Conservation (phyloP, 805 yeast genomes). For the Torulaspora microellipsoides region DNA sequence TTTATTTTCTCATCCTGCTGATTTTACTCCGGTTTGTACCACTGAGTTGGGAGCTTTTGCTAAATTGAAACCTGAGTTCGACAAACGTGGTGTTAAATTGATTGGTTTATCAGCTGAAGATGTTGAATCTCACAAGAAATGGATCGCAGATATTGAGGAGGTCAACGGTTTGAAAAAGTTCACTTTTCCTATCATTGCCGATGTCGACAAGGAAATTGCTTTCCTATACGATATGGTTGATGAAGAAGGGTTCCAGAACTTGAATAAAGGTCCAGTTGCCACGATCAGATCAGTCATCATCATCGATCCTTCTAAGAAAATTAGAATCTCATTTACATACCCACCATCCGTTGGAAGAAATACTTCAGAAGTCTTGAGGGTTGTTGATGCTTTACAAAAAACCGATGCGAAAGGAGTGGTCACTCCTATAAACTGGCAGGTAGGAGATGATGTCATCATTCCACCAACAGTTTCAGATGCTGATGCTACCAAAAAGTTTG, state of each 20-base stretch:
- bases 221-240: constrained; percentile 84
- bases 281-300: constrained; percentile 91
- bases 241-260: constrained; percentile 73
- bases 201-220: constrained; percentile 78
- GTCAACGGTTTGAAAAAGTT: constrained; percentile 66
- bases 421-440: constrained; percentile 89
- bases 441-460: constrained; percentile 86
- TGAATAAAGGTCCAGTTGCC: constrained; percentile 67
- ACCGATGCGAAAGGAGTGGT: constrained; percentile 81
- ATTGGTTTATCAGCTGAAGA: constrained; percentile 88
- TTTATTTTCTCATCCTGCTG: constrained; percentile 91
- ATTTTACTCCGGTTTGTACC: constrained; percentile 95
- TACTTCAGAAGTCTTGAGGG: constrained; percentile 88
- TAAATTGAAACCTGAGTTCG: constrained; percentile 80
- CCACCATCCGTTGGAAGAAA: constrained; percentile 96
- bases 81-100: constrained; percentile 77
- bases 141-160: constrained; percentile 92
- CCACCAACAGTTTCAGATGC: constrained; percentile 82
- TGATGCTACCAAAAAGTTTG: constrained; percentile 76
- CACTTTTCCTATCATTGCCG: constrained; percentile 88
- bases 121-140: constrained; percentile 69
- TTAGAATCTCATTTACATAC: constrained; percentile 80
- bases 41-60: constrained; percentile 95
- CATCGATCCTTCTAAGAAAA: constrained; percentile 86
- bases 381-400: constrained; percentile 79